A percentile compares a stretch with the other conserved stretches of the same genome.
Evolutionary conservation across 441 rosid species (phyloP).

Genomic region (Jatropha podagrica): DNA sequence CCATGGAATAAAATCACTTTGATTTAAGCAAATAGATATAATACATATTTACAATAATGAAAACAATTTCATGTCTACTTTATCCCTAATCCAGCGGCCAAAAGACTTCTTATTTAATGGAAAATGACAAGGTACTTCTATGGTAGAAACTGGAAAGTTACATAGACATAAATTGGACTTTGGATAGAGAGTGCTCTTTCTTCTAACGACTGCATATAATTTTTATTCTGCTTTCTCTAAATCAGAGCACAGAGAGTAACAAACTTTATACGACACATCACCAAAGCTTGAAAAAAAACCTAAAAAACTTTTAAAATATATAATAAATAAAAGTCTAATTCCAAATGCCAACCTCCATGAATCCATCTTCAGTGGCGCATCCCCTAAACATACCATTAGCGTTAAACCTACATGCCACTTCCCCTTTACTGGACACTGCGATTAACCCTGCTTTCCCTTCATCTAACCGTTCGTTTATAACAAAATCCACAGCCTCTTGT

Average conservation of each 20-base stretch:
- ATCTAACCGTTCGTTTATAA: slow-evolving; percentile 68
- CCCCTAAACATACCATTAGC: slow-evolving; percentile 67
- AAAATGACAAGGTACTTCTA: too few relatives aligned
- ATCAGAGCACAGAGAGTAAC: not conserved
- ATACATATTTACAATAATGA: too few relatives aligned
- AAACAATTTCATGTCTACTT: too few relatives aligned
- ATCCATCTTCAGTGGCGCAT: slow-evolving; percentile 59
- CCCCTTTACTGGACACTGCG: slow-evolving; percentile 60
- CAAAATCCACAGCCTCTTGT: slow-evolving; percentile 78
- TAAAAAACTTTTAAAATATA: not conserved
- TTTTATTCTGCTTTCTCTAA: not conserved
- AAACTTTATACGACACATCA: not conserved
- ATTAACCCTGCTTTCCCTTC: slow-evolving; percentile 76
- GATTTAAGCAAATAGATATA: too few relatives aligned
- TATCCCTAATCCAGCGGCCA: too few relatives aligned
- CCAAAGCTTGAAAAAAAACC: not conserved
- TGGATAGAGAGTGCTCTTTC: not conserved
- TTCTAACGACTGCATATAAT: not conserved
- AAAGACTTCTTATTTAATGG: too few relatives aligned
- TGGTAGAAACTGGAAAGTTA: too few relatives aligned
- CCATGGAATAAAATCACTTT: too few relatives aligned
- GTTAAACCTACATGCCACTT: slow-evolving; percentile 67
- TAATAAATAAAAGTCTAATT: slow-evolving; percentile 3
- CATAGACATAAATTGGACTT: not conserved
- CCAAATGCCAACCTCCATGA: slow-evolving; percentile 69